Evolutionary conservation across 78 protist genomes (phyloP).

Genomic region (Paratrimastix pyriformis): DNA sequence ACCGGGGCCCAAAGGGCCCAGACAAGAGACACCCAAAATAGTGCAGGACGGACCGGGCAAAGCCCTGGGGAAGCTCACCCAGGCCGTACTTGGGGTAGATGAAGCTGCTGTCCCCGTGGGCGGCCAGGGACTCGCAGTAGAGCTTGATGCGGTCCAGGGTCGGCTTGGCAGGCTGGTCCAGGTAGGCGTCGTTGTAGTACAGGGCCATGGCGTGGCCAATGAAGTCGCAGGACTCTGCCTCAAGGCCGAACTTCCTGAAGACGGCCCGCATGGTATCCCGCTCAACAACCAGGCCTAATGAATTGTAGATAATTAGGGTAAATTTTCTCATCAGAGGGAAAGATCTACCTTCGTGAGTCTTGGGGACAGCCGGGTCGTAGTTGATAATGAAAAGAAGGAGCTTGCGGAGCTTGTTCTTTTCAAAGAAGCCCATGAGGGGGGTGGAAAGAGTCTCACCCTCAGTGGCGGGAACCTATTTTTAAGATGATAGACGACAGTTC

Average conservation of each 20-base stretch:
- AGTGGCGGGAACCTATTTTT: conserved; percentile 81
- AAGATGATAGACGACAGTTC: no score
- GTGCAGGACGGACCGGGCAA: conserved; percentile 31
- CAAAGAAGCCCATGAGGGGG: conserved; percentile 85
- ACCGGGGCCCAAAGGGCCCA: background rate
- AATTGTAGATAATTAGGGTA: background rate
- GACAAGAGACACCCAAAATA: no score
- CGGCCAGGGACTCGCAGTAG: conserved; percentile 71
- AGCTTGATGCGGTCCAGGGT: conserved; percentile 59
- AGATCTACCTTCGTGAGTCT: conserved; percentile 51
- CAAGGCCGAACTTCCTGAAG: conserved; percentile 70
- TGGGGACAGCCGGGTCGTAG: conserved; percentile 56
- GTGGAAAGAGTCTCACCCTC: conserved; percentile 79
- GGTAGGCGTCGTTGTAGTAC: conserved; percentile 69
- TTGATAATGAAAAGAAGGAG: conserved; percentile 70
- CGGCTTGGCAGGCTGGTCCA: conserved; percentile 61
- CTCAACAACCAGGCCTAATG: conserved; percentile 37
- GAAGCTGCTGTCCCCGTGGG: conserved; percentile 76
- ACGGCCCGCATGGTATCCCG: conserved; percentile 53
- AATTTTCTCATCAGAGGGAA: background rate
- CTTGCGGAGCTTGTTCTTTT: conserved; percentile 76
- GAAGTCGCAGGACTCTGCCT: conserved; percentile 74
- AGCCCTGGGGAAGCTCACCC: conserved; percentile 90
- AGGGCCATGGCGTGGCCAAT: conserved; percentile 93
- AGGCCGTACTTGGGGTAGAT: conserved; percentile 96